Conservation (phyloP, 2,329 filamentous ascomycete species). For the Reticulascus tulasneorum region DNA sequence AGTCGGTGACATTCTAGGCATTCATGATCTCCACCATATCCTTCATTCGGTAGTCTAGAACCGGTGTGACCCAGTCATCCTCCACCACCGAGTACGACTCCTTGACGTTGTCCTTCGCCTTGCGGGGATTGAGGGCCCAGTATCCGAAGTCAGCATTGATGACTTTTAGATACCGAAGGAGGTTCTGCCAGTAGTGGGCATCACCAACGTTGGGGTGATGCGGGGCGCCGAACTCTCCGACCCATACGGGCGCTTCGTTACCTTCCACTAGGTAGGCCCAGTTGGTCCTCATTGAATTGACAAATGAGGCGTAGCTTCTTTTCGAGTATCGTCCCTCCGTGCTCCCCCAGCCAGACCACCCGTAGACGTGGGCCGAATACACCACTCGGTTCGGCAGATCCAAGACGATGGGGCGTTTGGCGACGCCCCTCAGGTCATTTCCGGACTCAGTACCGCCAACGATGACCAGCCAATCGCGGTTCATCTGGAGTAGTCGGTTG, state of each 20-base stretch:
- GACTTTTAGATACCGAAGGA: slow-evolving; percentile 54
- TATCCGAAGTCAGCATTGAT: slow-evolving; percentile 65
- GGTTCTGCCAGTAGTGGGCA: slow-evolving; percentile 61
- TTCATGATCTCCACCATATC: slow-evolving; percentile 55
- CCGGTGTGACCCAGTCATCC: slow-evolving; percentile 61
- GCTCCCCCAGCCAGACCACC: slow-evolving; percentile 67
- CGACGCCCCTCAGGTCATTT: slow-evolving; percentile 59
- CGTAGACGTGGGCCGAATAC: slow-evolving; percentile 66
- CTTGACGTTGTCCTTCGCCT: slow-evolving; percentile 51
- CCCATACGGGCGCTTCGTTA: slow-evolving; percentile 60
- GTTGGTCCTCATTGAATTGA: slow-evolving; percentile 57
- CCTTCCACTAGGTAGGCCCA: slow-evolving; percentile 62
- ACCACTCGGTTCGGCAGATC: slow-evolving; percentile 53
- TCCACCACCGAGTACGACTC: slow-evolving; percentile 60
- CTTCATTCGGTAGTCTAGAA: slow-evolving; percentile 59
- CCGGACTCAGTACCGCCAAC: slow-evolving; percentile 65
- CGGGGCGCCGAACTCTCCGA: slow-evolving; percentile 63
- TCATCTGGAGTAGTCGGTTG: slow-evolving; percentile 56
- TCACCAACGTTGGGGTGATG: slow-evolving; percentile 50
- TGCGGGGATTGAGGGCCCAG: slow-evolving; percentile 66
- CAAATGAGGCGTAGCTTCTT: slow-evolving; percentile 60
- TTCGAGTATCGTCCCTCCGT: slow-evolving; percentile 55
- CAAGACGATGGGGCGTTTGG: slow-evolving; percentile 52
- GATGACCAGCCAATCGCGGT: slow-evolving; percentile 62
- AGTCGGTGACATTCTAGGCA: slow-evolving; percentile 7